Percentiles rank a stretch among this genome's conserved stretches.
Evolutionary conservation across 495 filamentous ascomycete genomes (phyloP).

Genomic region (Aspergillus sclerotiicarbonarius): DNA sequence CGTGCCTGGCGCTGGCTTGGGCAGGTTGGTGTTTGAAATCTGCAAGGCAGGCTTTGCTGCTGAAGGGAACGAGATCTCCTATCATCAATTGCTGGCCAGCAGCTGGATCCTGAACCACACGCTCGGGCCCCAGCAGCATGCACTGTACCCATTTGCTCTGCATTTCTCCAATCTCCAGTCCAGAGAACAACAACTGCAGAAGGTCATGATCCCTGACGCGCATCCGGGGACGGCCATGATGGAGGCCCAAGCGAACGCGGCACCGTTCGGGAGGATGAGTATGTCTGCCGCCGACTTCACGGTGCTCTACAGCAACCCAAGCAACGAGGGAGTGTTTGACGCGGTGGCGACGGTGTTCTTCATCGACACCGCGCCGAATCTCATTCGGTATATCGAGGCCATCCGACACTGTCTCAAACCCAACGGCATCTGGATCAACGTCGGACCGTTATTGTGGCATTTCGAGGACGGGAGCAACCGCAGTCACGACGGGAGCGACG

Average conservation of each 20-base stretch:
- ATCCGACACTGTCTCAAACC: constrained; percentile 73
- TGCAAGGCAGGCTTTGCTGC: constrained; percentile 68
- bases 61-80: constrained; percentile 95
- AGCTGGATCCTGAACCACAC: constrained; percentile 86
- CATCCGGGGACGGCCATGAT: constrained; percentile 61
- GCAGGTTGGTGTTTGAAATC: constrained; percentile 82
- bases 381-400: constrained; percentile 83
- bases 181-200: constrained; percentile 66
- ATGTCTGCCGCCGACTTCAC: constrained; percentile 88
- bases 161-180: constrained; percentile 75
- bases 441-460: constrained; percentile 91
- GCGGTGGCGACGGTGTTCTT: constrained; percentile 91
- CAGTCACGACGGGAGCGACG: constrained; percentile 19
- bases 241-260: constrained; percentile 24
- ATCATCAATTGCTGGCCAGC: constrained; percentile 84
- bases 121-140: constrained; percentile 36
- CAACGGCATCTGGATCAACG: constrained; percentile 81
- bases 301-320: constrained; percentile 62
- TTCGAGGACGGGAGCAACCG: constrained; percentile 59
- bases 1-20: constrained; percentile 87
- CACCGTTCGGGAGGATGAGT: constrained; percentile 57
- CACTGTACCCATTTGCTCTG: constrained; percentile 75
- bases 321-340: constrained; percentile 63
- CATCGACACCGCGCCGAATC: constrained; percentile 92
- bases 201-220: constrained; percentile 72